Percentiles rank a stretch among this genome's conserved stretches.
phyloP scores from a whole-genome alignment of 768 basidiomycete species.

The Termitomyces sp. region DNA sequence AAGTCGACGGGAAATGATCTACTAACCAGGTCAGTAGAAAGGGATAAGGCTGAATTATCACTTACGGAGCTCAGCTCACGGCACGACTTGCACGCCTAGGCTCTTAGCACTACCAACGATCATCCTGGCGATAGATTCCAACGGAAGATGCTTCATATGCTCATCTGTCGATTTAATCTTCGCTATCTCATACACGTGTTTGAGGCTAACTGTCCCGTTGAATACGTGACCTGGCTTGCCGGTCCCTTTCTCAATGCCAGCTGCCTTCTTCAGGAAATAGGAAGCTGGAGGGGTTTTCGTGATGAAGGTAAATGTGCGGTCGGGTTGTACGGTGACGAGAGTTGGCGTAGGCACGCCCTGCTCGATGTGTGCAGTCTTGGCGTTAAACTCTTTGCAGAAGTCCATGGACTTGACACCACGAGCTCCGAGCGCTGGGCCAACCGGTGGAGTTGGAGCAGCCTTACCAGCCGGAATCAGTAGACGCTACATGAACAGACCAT shows the following conservation, averaged over 20 bases:
- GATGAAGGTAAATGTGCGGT: conserved; percentile 90
- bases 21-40: conserved; percentile 7
- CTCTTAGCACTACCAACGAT: conserved; percentile 86
- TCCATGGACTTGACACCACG: conserved; percentile 99
- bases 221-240: conserved; percentile 75
- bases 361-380: conserved; percentile 84
- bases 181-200: conserved; percentile 98
- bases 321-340: conserved; percentile 88
- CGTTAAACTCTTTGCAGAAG: conserved; percentile 99
- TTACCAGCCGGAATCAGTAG: conserved; percentile 89
- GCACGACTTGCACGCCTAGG: conserved; percentile 85
- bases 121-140: conserved; percentile 85
- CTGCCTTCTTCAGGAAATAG: conserved; percentile 87
- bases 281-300: conserved; percentile 88
- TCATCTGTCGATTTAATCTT: conserved; percentile 93
- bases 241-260: conserved; percentile 87
- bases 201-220: conserved; percentile 81
- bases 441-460: conserved; percentile 92
- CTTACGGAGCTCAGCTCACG: conserved; percentile 40
- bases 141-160: conserved; percentile 77
- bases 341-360: conserved; percentile 87
- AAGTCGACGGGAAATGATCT: conserved; percentile 5
- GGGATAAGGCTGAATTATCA: conserved; percentile 12
- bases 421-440: conserved; percentile 96
- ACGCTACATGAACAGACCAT: conserved; percentile 40